A percentile compares a stretch with the other conserved stretches of the same genome.
Conservation (phyloP, 371 early-diverging fungal genomes). For the Mucor plumbeus region DNA sequence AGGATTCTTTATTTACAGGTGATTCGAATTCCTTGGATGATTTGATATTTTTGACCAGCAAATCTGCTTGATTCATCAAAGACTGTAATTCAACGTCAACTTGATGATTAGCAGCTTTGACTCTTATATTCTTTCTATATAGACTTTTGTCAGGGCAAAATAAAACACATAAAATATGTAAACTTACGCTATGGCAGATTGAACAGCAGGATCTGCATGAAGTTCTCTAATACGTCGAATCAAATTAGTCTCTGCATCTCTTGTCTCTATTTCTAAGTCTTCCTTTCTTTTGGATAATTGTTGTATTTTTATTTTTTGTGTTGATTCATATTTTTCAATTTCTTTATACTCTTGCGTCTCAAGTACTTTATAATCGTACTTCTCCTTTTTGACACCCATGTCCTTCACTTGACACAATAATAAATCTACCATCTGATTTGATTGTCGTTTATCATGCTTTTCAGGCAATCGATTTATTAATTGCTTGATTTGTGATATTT, state of each 20-base stretch:
- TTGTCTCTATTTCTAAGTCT: slow-evolving; percentile 13
- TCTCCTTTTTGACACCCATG: background rate
- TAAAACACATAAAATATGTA: background rate
- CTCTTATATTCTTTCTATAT: slow-evolving; percentile 23
- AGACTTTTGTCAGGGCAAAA: background rate
- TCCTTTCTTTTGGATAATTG: background rate
- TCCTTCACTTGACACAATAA: background rate
- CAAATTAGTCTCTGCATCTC: slow-evolving; percentile 7
- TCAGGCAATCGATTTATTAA: background rate
- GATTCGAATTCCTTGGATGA: background rate
- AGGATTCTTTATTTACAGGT: background rate
- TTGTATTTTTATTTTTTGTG: background rate
- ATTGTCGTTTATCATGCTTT: slow-evolving; percentile 1
- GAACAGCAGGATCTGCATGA: slow-evolving; percentile 12
- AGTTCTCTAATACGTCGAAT: slow-evolving; percentile 12
- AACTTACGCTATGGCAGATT: slow-evolving; percentile 15
- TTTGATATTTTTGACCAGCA: background rate
- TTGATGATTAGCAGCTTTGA: slow-evolving; percentile 27
- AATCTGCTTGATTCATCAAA: background rate
- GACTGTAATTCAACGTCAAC: slow-evolving; percentile 17
- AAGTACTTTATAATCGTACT: too few relatives aligned
- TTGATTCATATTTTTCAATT: background rate
- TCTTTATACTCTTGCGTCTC: slow-evolving; percentile 1
- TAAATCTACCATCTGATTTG: background rate
- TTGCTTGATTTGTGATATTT: background rate